Evolutionary conservation across 176 grass and related monocot genomes (phyloP).

Genomic region (Miscanthus lutarioriparius): DNA sequence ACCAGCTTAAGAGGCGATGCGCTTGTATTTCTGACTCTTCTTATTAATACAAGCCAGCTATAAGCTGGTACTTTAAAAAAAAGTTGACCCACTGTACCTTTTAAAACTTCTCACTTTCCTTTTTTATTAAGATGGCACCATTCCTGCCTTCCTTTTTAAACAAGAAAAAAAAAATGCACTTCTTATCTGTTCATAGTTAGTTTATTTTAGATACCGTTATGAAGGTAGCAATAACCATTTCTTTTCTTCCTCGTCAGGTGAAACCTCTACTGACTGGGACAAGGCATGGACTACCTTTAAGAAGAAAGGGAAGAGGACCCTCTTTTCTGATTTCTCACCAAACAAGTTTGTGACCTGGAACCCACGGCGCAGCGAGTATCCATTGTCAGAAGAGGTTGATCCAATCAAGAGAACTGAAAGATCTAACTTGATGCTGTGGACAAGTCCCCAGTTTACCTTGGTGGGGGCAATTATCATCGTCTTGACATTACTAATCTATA

Average conservation of each 20-base stretch:
- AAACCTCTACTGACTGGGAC: slow-evolving; percentile 85
- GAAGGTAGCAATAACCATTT: not conserved
- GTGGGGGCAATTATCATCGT: slow-evolving; percentile 70
- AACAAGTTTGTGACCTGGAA: slow-evolving; percentile 96
- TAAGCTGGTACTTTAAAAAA: too few species aligned
- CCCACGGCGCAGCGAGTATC: slow-evolving; percentile 64
- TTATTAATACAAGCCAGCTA: too few species aligned
- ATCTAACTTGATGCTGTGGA: slow-evolving; percentile 83
- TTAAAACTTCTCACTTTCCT: not conserved
- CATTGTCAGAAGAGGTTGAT: slow-evolving; percentile 87
- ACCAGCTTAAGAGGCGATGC: too few species aligned
- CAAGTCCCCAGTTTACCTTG: slow-evolving; percentile 90
- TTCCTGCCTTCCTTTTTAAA: not conserved
- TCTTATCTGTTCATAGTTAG: not conserved
- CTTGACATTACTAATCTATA: slow-evolving; percentile 77
- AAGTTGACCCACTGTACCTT: too few species aligned
- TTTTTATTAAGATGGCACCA: not conserved
- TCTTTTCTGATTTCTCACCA: slow-evolving; percentile 77
- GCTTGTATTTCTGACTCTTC: too few species aligned
- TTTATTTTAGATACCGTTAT: not conserved
- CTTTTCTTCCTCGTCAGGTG: slow-evolving; percentile 46
- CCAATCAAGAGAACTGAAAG: slow-evolving; percentile 93
- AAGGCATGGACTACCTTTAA: slow-evolving; percentile 80
- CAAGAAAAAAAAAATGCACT: not conserved
- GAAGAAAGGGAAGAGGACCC: slow-evolving; percentile 74